Evolutionary conservation across 2,329 filamentous ascomycete species (phyloP).

Genomic region (Hymenoscyphus linearis): DNA sequence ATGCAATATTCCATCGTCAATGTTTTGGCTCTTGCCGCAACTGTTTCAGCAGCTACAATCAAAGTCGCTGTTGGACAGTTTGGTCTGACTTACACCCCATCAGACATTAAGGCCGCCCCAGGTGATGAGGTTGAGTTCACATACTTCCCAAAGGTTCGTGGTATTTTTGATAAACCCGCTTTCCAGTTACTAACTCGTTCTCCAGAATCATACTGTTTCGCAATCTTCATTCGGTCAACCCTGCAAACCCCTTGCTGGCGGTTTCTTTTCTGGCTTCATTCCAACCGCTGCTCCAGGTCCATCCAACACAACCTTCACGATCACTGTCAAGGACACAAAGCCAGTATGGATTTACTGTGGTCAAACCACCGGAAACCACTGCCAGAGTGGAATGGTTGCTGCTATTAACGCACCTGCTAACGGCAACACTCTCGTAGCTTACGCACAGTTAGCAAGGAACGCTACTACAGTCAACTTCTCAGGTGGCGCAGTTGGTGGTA

Average conservation of each 20-base stretch:
- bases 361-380: slow-evolving; percentile 35
- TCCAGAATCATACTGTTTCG: slow-evolving; percentile 32
- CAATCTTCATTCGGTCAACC: slow-evolving; percentile 38
- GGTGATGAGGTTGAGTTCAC: slow-evolving; percentile 33
- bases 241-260: slow-evolving; percentile 35
- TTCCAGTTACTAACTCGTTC: slow-evolving; percentile 3
- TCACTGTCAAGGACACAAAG: slow-evolving; percentile 36
- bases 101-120: slow-evolving; percentile 31
- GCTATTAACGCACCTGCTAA: slow-evolving; percentile 39
- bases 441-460: slow-evolving; percentile 25
- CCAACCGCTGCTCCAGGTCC: slow-evolving; percentile 29
- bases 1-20: slow-evolving; percentile 21
- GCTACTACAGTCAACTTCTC: slow-evolving; percentile 33
- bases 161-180: background rate
- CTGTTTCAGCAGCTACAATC: slow-evolving; percentile 24
- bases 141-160: slow-evolving; percentile 29
- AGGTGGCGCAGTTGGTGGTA: slow-evolving; percentile 33
- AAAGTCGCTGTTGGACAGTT: slow-evolving; percentile 78
- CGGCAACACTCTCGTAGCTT: slow-evolving; percentile 38
- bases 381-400: slow-evolving; percentile 45
- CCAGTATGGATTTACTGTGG: slow-evolving; percentile 41
- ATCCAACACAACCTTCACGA: slow-evolving; percentile 35
- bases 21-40: slow-evolving; percentile 13
- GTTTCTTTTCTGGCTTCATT: slow-evolving; percentile 38
- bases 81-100: slow-evolving; percentile 73